These are phyloP conservation scores for Berkeleyomyces rouxiae DNA, from an alignment of 2,329 filamentous ascomycete genomes.

Conservation along the genomic window DNA sequence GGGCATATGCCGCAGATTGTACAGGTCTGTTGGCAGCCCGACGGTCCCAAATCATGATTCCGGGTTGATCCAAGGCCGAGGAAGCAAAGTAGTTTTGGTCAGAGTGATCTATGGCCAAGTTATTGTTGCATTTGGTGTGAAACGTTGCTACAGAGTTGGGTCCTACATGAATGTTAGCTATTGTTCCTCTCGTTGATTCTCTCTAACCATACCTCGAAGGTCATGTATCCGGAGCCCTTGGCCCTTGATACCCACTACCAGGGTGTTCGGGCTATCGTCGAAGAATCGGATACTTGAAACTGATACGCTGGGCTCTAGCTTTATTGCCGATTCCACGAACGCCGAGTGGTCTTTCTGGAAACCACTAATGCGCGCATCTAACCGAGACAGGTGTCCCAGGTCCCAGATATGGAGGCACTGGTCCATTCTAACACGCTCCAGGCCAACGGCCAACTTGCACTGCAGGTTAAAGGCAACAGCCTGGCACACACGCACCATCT, in stretches of 20 bases:
- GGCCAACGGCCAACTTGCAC: constrained; percentile 57
- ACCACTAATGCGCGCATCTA: constrained; percentile 31
- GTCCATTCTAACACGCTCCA: constrained; percentile 69
- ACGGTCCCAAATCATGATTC: constrained; percentile 63
- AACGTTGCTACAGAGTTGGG: constrained; percentile 39
- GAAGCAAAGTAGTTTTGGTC: constrained; percentile 77
- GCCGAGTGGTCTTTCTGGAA: constrained; percentile 25
- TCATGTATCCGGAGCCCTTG: constrained; percentile 64
- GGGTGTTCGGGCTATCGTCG: constrained; percentile 54
- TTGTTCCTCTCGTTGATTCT: neutral
- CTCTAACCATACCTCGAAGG: constrained; percentile 44
- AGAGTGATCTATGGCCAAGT: constrained; percentile 59
- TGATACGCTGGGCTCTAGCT: constrained; percentile 50
- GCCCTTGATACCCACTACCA: constrained; percentile 60
- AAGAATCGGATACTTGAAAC: constrained; percentile 75
- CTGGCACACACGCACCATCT: constrained; percentile 62
- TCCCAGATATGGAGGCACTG: constrained; percentile 74
- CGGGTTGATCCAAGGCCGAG: constrained; percentile 56
- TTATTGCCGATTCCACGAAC: constrained; percentile 37
- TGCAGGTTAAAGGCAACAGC: constrained; percentile 63
- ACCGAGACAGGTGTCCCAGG: constrained; percentile 41
- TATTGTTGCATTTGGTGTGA: constrained; percentile 51
- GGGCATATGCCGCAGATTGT: constrained; percentile 37
- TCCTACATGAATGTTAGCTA: constrained; percentile 24
- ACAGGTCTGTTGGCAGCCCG: constrained; percentile 39